Conservation (phyloP, 2,329 filamentous ascomycete genomes). For the Nothomitra cinnamomea region DNA sequence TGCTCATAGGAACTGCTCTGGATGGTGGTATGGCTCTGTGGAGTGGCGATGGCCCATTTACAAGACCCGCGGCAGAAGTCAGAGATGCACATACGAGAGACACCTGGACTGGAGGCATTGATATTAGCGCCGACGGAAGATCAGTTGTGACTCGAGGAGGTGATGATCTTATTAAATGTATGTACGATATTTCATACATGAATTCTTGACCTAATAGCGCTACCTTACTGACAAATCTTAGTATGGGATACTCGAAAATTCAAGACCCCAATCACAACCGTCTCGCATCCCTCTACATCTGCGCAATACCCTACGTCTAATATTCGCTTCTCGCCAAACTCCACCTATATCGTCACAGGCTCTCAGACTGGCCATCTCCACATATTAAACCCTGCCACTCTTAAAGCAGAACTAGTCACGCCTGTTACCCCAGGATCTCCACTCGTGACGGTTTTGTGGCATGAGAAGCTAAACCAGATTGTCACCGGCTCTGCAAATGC, state of each 20-base stretch:
- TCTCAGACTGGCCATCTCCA: constrained; percentile 74
- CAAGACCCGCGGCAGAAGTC: constrained; percentile 67
- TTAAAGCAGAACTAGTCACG: constrained; percentile 69
- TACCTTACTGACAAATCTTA: neutral
- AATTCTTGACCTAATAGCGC: neutral
- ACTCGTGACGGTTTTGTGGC: constrained; percentile 77
- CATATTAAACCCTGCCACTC: constrained; percentile 83
- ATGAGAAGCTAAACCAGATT: constrained; percentile 90
- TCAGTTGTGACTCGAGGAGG: constrained; percentile 83
- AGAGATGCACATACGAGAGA: constrained; percentile 63
- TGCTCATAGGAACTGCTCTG: constrained; percentile 67
- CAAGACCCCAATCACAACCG: constrained; percentile 69
- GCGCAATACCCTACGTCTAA: constrained; percentile 70
- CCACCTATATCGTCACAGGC: constrained; percentile 73
- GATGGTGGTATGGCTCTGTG: constrained; percentile 90
- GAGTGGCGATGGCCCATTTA: constrained; percentile 72
- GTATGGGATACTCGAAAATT: constrained; percentile 95
- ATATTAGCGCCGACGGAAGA: constrained; percentile 78
- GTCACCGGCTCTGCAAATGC: constrained; percentile 83
- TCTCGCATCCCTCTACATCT: constrained; percentile 65
- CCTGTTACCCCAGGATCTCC: constrained; percentile 74
- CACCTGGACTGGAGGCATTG: constrained; percentile 84
- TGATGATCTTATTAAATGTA: constrained; percentile 70
- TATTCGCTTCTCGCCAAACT: constrained; percentile 76
- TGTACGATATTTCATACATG: neutral